phyloP scores from a whole-genome alignment of 768 basidiomycete genomes.

The Mycena pura region DNA sequence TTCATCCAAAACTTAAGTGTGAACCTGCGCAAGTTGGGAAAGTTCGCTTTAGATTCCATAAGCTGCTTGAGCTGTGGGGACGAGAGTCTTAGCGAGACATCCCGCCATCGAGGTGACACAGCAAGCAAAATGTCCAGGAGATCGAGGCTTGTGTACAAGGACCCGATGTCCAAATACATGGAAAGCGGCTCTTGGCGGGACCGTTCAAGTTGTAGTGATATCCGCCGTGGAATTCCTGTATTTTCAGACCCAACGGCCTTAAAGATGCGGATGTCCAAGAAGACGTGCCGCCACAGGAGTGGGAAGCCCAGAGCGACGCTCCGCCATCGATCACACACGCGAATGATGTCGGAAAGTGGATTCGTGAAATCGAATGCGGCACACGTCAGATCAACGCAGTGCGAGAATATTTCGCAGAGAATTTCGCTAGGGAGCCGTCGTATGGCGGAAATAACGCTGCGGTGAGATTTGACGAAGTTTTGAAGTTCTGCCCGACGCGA shows the following conservation, averaged over 20 bases:
- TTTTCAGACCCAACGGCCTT: not conserved
- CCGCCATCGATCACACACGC: conserved; percentile 12
- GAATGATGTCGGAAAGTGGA: not conserved
- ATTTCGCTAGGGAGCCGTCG: conserved; percentile 15
- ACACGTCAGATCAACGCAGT: not conserved
- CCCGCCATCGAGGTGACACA: not conserved
- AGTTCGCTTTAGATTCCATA: not conserved
- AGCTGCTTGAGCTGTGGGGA: too few relatives aligned
- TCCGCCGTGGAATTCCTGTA: not conserved
- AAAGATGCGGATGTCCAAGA: too few relatives aligned
- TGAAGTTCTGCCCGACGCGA: not conserved
- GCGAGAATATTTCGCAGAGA: conserved; percentile 7
- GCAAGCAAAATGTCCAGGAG: not conserved
- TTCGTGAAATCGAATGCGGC: not conserved
- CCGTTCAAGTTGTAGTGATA: not conserved
- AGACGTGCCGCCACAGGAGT: not conserved
- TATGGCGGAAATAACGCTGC: not conserved
- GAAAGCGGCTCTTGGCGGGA: not conserved
- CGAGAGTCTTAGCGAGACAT: too few relatives aligned
- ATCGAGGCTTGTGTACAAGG: not conserved
- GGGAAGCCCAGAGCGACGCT: not conserved
- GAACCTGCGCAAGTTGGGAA: not conserved
- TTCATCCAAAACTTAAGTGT: not conserved
- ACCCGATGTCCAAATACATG: not conserved
- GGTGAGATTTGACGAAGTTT: not conserved